phyloP scores from a whole-genome alignment of 225 moss, liverwort and hornwort genomes.

The Marchantia paleacea region DNA sequence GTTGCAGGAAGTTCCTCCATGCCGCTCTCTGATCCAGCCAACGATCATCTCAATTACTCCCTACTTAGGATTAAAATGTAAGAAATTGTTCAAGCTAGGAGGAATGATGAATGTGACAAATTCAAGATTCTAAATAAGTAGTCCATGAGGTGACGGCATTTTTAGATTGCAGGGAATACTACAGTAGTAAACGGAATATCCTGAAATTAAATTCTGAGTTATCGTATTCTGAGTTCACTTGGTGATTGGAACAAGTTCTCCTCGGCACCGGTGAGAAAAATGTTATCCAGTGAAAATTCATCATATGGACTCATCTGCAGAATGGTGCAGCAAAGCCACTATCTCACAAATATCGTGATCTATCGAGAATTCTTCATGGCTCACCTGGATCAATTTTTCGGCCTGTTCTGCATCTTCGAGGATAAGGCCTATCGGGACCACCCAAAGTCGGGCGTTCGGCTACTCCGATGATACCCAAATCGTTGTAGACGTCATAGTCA shows the following conservation, averaged over 20 bases:
- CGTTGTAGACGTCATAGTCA: conserved; percentile 55
- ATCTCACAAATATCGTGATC: too few species aligned
- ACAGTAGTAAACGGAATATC: neutral
- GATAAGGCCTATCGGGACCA: conserved; percentile 49
- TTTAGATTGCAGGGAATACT: neutral
- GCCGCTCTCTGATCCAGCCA: neutral
- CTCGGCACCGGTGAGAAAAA: neutral
- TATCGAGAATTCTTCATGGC: neutral
- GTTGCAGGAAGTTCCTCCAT: neutral
- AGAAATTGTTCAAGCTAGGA: too few species aligned
- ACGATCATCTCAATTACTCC: too few species aligned
- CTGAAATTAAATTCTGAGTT: neutral
- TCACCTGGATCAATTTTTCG: conserved; percentile 25
- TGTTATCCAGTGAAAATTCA: neutral
- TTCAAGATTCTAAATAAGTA: neutral
- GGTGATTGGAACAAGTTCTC: neutral
- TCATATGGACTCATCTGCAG: neutral
- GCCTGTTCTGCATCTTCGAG: conserved; percentile 57
- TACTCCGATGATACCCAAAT: conserved; percentile 38
- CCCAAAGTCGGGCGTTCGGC: conserved; percentile 45
- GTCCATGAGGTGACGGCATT: neutral
- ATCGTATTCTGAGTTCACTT: neutral
- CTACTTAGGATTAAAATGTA: neutral
- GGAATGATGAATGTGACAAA: too few species aligned
- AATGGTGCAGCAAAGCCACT: neutral